Conservation (phyloP, 202 grass and related monocot species). For the Carex sylvatica region DNA sequence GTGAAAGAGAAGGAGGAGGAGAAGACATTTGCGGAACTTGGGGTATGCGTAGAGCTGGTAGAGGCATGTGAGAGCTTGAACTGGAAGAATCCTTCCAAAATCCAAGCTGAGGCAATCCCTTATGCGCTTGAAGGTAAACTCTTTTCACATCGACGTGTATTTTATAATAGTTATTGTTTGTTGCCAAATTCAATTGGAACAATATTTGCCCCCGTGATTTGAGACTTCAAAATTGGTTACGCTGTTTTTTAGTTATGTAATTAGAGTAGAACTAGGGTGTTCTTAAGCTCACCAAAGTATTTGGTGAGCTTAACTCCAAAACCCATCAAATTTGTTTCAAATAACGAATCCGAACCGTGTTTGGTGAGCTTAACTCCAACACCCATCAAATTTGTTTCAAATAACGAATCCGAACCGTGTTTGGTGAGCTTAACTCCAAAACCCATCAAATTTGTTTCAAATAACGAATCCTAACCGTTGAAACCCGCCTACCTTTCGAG, state of each 20-base stretch:
- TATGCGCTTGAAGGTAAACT: conserved; percentile 58
- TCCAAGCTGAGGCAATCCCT: conserved; percentile 64
- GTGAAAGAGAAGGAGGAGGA: conserved; percentile 8
- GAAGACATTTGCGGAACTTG: conserved; percentile 56
- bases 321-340: too few relatives aligned
- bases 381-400: too few relatives aligned
- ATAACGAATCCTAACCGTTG: too few relatives aligned
- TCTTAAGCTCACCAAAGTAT: too few relatives aligned
- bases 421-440: too few relatives aligned
- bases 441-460: too few relatives aligned
- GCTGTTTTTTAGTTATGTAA: neutral
- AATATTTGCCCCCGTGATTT: neutral
- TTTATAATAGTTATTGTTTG: neutral
- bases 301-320: too few relatives aligned
- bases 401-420: too few relatives aligned
- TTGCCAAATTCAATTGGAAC: neutral
- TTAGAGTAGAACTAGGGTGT: too few relatives aligned
- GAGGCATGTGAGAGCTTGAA: conserved; percentile 74
- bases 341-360: too few relatives aligned
- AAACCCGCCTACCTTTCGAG: too few relatives aligned
- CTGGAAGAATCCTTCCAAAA: conserved; percentile 65
- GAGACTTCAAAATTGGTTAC: neutral
- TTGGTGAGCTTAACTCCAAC: too few relatives aligned
- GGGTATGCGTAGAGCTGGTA: conserved; percentile 53
- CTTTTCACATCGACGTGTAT: neutral